Conservation (phyloP, 1,284 basidiomycete genomes). For the Pseudozyma thailandica region DNA sequence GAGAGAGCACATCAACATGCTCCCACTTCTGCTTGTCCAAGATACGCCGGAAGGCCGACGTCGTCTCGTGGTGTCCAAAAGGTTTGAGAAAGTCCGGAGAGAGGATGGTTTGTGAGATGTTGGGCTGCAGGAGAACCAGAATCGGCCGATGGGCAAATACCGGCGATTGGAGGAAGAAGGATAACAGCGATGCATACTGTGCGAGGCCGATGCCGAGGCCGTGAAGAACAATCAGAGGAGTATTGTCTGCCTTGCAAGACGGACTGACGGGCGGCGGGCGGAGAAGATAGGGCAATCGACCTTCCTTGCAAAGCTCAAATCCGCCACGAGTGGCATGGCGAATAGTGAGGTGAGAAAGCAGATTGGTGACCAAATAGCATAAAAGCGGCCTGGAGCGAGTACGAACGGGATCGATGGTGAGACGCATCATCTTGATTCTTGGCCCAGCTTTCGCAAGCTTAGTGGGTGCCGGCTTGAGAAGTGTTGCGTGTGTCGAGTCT, state of each 20-base stretch:
- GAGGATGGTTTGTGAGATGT: constrained; percentile 60
- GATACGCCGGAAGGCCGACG: constrained; percentile 42
- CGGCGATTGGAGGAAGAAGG: constrained; percentile 35
- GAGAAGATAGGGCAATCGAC: constrained; percentile 58
- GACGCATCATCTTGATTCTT: constrained; percentile 55
- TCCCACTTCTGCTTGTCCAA: constrained; percentile 38
- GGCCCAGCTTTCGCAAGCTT: constrained; percentile 12
- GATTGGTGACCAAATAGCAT: constrained; percentile 35
- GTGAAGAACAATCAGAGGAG: constrained; percentile 59
- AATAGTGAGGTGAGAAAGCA: constrained; percentile 36
- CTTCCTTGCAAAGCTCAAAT: constrained; percentile 35
- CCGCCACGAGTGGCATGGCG: constrained; percentile 35
- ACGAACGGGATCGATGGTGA: constrained; percentile 65
- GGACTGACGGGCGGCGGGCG: constrained; percentile 34
- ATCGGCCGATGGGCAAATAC: constrained; percentile 48
- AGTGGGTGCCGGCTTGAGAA: constrained; percentile 6
- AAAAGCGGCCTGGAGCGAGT: constrained; percentile 46
- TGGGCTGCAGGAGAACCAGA: constrained; percentile 61
- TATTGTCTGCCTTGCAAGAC: constrained; percentile 3
- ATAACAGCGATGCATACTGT: constrained; percentile 48
- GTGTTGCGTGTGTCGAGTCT: constrained; percentile 5
- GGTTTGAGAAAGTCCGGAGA: constrained; percentile 54
- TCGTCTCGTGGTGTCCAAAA: constrained; percentile 55
- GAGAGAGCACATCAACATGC: constrained; percentile 56
- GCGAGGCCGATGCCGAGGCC: constrained; percentile 61